These are phyloP conservation scores for Leccinum imitatum DNA, from an alignment of 768 basidiomycete genomes.

Conservation along the genomic window DNA sequence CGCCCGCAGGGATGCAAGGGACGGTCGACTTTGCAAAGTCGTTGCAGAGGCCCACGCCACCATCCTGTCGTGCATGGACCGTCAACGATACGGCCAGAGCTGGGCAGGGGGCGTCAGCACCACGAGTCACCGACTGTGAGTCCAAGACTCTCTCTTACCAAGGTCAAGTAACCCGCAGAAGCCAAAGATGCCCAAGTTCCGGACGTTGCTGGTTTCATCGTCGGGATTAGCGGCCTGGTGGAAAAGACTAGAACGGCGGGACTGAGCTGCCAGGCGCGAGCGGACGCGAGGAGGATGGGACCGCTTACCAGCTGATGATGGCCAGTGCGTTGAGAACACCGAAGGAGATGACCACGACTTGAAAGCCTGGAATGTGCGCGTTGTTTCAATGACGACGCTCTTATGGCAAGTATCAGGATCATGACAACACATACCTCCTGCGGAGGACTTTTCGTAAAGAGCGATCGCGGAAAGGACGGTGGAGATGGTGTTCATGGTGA, in stretches of 20 bases:
- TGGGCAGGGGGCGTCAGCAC: constrained; percentile 9
- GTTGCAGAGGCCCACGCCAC: constrained; percentile 22
- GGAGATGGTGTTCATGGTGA: constrained; percentile 13
- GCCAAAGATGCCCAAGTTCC: constrained; percentile 26
- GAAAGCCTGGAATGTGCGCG: constrained; percentile 18
- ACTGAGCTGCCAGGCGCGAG: background rate
- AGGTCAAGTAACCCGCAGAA: constrained; percentile 12
- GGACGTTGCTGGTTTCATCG: constrained; percentile 23
- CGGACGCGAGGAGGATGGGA: background rate
- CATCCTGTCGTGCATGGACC: constrained; percentile 27
- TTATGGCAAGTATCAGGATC: background rate
- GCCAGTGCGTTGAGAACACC: constrained; percentile 10
- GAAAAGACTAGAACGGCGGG: constrained; percentile 11
- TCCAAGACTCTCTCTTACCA: constrained; percentile 12
- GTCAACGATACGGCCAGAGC: constrained; percentile 26
- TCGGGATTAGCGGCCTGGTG: constrained; percentile 10
- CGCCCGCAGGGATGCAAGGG: constrained; percentile 23
- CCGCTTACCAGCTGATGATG: constrained; percentile 23
- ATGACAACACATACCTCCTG: constrained; percentile 20
- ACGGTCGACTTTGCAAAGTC: constrained; percentile 29
- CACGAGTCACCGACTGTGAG: background rate
- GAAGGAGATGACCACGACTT: constrained; percentile 18
- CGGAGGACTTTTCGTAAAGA: constrained; percentile 23
- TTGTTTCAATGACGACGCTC: background rate
- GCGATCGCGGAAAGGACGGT: constrained; percentile 17